phyloP scores from a whole-genome alignment of 2,329 filamentous ascomycete species.

The Monosporascus sp. region DNA sequence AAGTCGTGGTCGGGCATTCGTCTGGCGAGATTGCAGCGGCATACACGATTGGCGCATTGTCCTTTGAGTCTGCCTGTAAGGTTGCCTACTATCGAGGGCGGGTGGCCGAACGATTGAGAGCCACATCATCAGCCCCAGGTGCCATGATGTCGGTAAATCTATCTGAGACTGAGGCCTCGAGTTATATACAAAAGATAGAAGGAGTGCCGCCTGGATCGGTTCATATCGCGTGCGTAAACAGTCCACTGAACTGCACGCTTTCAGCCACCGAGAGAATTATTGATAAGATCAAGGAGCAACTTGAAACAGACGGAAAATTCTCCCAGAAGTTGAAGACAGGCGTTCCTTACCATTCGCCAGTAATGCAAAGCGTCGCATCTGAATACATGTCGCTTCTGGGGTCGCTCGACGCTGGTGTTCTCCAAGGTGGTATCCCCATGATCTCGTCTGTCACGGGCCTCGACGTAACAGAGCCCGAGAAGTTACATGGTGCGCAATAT shows the following conservation, averaged over 20 bases:
- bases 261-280: constrained; percentile 26
- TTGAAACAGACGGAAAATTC: constrained; percentile 11
- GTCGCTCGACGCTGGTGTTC: background rate
- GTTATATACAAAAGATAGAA: constrained; percentile 2
- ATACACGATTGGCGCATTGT: constrained; percentile 22
- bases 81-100: constrained; percentile 18
- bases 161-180: background rate
- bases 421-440: background rate
- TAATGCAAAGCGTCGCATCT: background rate
- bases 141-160: constrained; percentile 1
- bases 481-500: background rate
- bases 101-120: background rate
- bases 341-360: constrained; percentile 6
- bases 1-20: constrained; percentile 23
- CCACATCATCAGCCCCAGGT: background rate
- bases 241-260: constrained; percentile 29
- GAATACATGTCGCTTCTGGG: background rate
- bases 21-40: constrained; percentile 27
- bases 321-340: constrained; percentile 11
- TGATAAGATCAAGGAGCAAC: constrained; percentile 9
- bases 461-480: background rate
- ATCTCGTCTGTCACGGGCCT: background rate
- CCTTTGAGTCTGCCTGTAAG: constrained; percentile 5
- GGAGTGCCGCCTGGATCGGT: no score
- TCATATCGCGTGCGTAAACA: constrained; percentile 33